Conservation (phyloP, 306 rosid genomes). For the Lagenaria siceraria region DNA sequence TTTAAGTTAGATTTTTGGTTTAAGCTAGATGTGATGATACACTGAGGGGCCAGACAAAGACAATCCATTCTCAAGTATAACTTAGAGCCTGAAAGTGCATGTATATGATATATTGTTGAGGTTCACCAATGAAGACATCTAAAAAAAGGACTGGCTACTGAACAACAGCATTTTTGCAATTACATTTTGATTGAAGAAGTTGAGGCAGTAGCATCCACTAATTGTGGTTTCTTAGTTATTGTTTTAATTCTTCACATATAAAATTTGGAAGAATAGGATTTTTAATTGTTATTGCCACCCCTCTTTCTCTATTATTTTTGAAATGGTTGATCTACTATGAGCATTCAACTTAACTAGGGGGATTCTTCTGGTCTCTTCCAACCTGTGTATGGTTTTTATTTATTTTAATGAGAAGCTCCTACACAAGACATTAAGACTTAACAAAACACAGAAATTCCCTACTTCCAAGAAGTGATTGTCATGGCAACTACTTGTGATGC, state of each 20-base stretch:
- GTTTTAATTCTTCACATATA: neutral
- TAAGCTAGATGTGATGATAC: neutral
- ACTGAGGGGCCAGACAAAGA: neutral
- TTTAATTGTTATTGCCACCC: neutral
- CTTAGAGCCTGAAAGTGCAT: neutral
- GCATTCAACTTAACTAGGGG: neutral
- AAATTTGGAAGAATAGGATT: neutral
- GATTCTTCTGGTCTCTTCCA: neutral
- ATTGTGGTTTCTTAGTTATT: neutral
- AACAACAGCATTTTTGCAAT: neutral
- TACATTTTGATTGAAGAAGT: neutral
- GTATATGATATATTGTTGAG: neutral
- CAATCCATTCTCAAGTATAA: neutral
- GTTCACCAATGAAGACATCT: neutral
- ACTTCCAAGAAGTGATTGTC: conserved; percentile 89
- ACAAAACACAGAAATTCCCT: conserved; percentile 70
- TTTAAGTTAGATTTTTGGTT: neutral
- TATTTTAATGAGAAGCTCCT: neutral
- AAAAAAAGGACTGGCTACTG: neutral
- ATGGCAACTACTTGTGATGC: conserved; percentile 96
- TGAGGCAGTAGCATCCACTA: neutral
- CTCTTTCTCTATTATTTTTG: neutral
- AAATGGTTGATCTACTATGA: neutral
- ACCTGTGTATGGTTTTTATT: neutral
- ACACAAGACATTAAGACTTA: conserved; percentile 26